phyloP scores from a whole-genome alignment of 2,329 filamentous ascomycete genomes.

The Blastomyces silverae region DNA sequence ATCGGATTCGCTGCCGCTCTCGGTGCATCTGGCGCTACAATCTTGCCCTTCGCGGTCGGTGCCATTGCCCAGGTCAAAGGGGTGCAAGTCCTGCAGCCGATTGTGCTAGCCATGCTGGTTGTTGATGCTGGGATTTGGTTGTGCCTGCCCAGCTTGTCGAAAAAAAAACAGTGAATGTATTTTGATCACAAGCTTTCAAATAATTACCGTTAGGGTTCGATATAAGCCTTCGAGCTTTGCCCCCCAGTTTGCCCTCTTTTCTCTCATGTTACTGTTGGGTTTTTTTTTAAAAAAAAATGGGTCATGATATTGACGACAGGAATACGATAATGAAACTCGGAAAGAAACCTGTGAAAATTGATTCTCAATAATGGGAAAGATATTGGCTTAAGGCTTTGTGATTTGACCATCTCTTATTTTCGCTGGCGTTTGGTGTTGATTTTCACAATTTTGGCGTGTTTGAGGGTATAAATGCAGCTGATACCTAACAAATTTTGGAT shows the following conservation, averaged over 20 bases:
- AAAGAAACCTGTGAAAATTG: neutral
- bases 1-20: conserved; percentile 76
- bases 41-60: conserved; percentile 42
- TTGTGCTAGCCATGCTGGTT: conserved; percentile 50
- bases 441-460: neutral
- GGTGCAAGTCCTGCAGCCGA: conserved; percentile 54
- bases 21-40: conserved; percentile 60
- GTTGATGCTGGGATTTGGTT: conserved; percentile 49
- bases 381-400: neutral
- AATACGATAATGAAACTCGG: neutral
- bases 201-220: neutral
- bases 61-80: conserved; percentile 50
- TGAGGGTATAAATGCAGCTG: neutral
- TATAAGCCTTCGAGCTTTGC: neutral
- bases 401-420: neutral
- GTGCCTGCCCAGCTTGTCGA: conserved; percentile 27
- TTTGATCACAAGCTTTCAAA: neutral
- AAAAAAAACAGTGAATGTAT: conserved; percentile 13
- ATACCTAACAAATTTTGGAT: neutral
- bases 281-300: too few species aligned
- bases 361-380: neutral
- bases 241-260: neutral
- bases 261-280: neutral
- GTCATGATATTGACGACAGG: neutral
- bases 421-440: neutral